phyloP scores from a whole-genome alignment of 495 filamentous ascomycete genomes.

The Neurospora sp. region DNA sequence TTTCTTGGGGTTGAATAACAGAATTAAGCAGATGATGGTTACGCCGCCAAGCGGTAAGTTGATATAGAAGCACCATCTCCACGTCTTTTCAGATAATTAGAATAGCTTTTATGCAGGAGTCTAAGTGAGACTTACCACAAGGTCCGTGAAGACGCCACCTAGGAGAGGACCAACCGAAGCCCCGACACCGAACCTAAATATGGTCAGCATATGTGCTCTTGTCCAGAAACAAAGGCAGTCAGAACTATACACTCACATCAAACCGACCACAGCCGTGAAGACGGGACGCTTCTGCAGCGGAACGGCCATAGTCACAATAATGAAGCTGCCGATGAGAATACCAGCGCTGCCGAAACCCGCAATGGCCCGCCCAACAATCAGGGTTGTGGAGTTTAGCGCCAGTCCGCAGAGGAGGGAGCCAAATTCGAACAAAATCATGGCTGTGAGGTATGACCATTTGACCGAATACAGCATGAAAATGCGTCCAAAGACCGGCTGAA shows the following conservation, averaged over 20 bases:
- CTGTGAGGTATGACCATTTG: constrained; percentile 32
- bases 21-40: constrained; percentile 30
- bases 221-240: not conserved
- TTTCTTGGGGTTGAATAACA: constrained; percentile 22
- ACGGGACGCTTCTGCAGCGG: constrained; percentile 33
- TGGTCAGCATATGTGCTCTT: constrained; percentile 30
- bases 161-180: constrained; percentile 32
- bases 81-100: constrained; percentile 16
- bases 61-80: constrained; percentile 48
- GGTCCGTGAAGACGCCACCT: constrained; percentile 46
- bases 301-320: constrained; percentile 44
- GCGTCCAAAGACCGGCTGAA: constrained; percentile 41
- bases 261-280: constrained; percentile 27
- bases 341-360: constrained; percentile 42
- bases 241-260: constrained; percentile 7
- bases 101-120: not conserved
- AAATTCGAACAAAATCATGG: constrained; percentile 36
- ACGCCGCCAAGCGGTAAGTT: constrained; percentile 37
- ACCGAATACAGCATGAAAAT: constrained; percentile 37
- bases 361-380: constrained; percentile 50
- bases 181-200: constrained; percentile 27
- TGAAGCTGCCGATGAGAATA: constrained; percentile 28
- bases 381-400: constrained; percentile 37
- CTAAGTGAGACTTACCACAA: constrained; percentile 9
- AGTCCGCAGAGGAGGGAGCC: constrained; percentile 48